Percentiles rank a stretch among this genome's conserved stretches.
Evolutionary conservation across 805 yeast species (phyloP).

Genomic region (Hanseniaspora guilliermondii): DNA sequence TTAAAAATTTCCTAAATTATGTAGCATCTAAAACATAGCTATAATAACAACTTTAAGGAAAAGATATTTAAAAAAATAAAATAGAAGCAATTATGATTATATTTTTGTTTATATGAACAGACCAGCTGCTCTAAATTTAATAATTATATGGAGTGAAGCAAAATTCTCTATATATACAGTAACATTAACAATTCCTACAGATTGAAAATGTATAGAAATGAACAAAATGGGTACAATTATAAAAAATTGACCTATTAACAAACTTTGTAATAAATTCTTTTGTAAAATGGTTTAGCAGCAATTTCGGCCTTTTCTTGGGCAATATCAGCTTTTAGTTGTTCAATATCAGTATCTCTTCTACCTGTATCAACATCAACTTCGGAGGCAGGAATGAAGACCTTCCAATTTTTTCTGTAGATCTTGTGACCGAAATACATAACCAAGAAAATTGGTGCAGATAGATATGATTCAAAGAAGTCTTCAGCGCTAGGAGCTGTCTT

Average conservation of each 20-base stretch:
- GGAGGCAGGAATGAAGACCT: constrained; percentile 29
- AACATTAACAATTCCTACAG: too few species aligned
- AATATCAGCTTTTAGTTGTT: constrained; percentile 37
- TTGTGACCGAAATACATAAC: constrained; percentile 50
- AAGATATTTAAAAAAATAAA: too few species aligned
- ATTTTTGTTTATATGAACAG: background rate
- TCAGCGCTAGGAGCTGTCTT: constrained; percentile 35
- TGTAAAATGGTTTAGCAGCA: constrained; percentile 33
- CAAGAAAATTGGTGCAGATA: constrained; percentile 54
- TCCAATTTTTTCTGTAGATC: constrained; percentile 32
- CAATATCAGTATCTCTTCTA: constrained; percentile 42
- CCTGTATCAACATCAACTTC: constrained; percentile 53
- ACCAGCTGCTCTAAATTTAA: background rate
- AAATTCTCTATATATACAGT: too few species aligned
- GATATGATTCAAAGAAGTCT: constrained; percentile 34
- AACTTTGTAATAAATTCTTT: constrained; percentile 33
- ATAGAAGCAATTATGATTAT: background rate
- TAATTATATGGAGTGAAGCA: too few species aligned
- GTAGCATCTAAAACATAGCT: too few species aligned
- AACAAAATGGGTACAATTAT: background rate
- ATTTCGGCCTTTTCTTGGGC: constrained; percentile 34
- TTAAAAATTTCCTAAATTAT: too few species aligned
- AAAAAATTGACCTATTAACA: constrained; percentile 28
- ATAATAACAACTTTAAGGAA: too few species aligned
- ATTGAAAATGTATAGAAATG: background rate